A percentile compares a stretch with the other conserved stretches of the same genome.
Evolutionary conservation across 176 grass and related monocot species (phyloP).

Genomic region (Aegilops speltoides): DNA sequence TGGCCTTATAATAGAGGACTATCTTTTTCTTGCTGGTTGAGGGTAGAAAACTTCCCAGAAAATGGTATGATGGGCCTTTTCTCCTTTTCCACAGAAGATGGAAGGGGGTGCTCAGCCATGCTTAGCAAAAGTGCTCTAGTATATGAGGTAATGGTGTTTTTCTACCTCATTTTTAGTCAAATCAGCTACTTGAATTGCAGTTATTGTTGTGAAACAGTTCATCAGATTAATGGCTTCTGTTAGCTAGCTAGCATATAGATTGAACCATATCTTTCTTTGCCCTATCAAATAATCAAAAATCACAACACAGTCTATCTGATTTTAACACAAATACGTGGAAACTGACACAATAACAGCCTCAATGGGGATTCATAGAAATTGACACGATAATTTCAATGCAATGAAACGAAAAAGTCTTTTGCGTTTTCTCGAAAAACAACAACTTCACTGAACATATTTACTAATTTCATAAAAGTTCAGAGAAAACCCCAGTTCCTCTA

Average conservation of each 20-base stretch:
- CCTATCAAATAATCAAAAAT: not conserved
- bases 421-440: not conserved
- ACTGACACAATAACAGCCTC: not conserved
- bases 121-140: slow-evolving; percentile 71
- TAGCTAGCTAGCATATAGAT: not conserved
- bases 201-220: not conserved
- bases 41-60: slow-evolving; percentile 84
- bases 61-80: slow-evolving; percentile 87
- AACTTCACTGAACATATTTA: not conserved
- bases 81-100: slow-evolving; percentile 77
- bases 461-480: not conserved
- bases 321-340: not conserved
- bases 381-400: not conserved
- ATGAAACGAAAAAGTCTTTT: too few relatives aligned
- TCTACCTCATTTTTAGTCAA: not conserved
- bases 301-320: not conserved
- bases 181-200: slow-evolving; percentile 11
- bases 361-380: slow-evolving; percentile 17
- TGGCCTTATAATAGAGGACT: slow-evolving; percentile 86
- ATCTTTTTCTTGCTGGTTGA: slow-evolving; percentile 87
- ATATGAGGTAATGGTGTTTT: slow-evolving; percentile 67
- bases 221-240: not conserved
- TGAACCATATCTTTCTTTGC: not conserved
- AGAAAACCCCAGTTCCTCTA: not conserved
- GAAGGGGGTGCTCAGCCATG: slow-evolving; percentile 75